Percentiles rank a stretch among this genome's conserved stretches.
Conservation (phyloP, 1,284 basidiomycete genomes). For the Marasmius sp. region DNA sequence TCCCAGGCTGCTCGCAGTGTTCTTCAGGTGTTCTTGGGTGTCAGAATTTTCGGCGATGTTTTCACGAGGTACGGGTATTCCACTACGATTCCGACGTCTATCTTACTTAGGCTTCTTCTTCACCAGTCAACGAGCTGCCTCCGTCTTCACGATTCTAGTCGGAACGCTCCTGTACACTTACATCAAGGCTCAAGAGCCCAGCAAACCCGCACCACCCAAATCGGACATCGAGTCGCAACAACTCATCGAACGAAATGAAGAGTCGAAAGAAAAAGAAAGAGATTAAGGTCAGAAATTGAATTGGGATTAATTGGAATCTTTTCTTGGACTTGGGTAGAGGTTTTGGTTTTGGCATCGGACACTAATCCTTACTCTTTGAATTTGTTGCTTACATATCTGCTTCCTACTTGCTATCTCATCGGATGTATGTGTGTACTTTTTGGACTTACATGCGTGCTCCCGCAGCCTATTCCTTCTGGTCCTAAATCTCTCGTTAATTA, state of each 20-base stretch:
- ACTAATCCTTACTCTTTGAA: no score
- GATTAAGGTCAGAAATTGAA: no score
- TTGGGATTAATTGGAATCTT: no score
- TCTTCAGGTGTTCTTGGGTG: conserved; percentile 56
- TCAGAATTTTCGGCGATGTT: conserved; percentile 52
- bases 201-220: not conserved
- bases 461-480: no score
- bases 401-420: no score
- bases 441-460: no score
- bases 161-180: conserved; percentile 40
- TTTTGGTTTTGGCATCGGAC: no score
- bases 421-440: no score
- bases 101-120: conserved; percentile 5
- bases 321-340: no score
- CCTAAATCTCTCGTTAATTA: no score
- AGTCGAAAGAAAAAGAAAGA: not conserved
- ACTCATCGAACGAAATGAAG: not conserved
- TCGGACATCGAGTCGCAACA: not conserved
- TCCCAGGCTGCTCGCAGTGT: conserved; percentile 55
- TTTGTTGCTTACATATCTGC: no score
- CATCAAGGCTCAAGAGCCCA: conserved; percentile 11
- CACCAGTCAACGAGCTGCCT: conserved; percentile 44
- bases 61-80: conserved; percentile 42
- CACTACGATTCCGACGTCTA: conserved; percentile 1
- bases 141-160: conserved; percentile 45